Base-by-base conservation (phyloP, 2,329 filamentous ascomycete species). In the Westerdykella aurantiaca region DNA sequence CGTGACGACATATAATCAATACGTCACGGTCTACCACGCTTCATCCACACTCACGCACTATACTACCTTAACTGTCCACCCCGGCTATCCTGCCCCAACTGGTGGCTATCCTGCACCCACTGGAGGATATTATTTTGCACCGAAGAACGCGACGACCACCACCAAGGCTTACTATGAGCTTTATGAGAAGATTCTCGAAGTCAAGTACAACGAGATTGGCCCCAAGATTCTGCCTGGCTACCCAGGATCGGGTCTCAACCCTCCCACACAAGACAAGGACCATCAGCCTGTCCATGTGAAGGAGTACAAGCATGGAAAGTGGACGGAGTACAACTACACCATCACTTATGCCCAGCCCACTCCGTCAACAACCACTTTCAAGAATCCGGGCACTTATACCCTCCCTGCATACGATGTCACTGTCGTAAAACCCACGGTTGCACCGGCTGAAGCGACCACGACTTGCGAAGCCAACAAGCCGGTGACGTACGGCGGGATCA, bases 291-390 rank as follows among this genome's bases (percentile, higher is more conserved):
- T 57, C 29, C 39, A 51, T 14, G 50, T 63, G 39, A 60, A 55
- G 50, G 57, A 65, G 52, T 62, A 54, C 56, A 56, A 56, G 43
- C 43, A 52, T 12, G 60, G 59, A 37, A 61, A 63, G 41, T 64
- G 61, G 54, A 47, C 47, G 7, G 46, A 50, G 23, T 61, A 63
- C 39, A 45, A 46, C 11, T 39, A 53, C 25, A 53, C 46, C 33
- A 48, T 52, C 38, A 49, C 43, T 16, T 61, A 63, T 42, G 56
- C 57, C 38, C 48, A 46, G 14, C 60, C 62, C 25, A 56, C 56
- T 43, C 54, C 56, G 2, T 48, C 53, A 18, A 51, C 49, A 21
- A 61, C 53, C 41, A 61, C 55, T n/a, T 66, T 58, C 45, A 49
- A 50, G 31, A 49, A 45, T 23, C 54, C 62, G 9, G 62, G 60